These are phyloP conservation scores for Globisporangium alternatum DNA, from an alignment of 352 stramenopile species.

Conservation along the genomic window DNA sequence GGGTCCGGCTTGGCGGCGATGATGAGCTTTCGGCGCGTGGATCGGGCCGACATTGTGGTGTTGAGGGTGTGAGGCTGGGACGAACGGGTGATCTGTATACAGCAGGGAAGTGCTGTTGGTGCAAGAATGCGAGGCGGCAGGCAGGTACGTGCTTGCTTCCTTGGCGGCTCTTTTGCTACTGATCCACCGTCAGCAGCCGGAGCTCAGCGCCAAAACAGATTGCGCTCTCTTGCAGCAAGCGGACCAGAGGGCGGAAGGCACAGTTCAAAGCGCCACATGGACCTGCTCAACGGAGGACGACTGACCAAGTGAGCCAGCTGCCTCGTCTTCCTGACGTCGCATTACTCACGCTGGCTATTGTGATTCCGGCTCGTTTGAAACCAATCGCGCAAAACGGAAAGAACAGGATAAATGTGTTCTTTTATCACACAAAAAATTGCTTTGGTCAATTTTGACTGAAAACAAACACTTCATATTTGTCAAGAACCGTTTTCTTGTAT, in stretches of 20 bases:
- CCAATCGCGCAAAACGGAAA: slow-evolving; percentile 5
- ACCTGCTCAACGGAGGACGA: slow-evolving; percentile 2
- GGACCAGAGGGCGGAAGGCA: neutral
- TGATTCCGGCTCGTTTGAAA: neutral
- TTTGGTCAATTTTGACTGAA: neutral
- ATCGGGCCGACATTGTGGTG: slow-evolving; percentile 10
- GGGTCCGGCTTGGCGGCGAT: slow-evolving; percentile 15
- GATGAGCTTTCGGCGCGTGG: slow-evolving; percentile 17
- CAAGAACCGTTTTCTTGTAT: too few relatives aligned
- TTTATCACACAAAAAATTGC: neutral
- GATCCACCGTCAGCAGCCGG: neutral
- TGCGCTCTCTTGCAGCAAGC: too few relatives aligned
- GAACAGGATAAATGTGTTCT: neutral
- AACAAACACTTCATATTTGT: too few relatives aligned
- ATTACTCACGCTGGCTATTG: neutral
- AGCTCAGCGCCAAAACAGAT: neutral
- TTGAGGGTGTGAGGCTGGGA: neutral
- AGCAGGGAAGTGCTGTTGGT: slow-evolving; percentile 2
- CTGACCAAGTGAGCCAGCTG: neutral
- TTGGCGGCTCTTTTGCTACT: slow-evolving; percentile 16
- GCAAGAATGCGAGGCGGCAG: neutral
- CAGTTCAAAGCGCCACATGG: slow-evolving; percentile 2
- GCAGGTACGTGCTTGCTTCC: neutral
- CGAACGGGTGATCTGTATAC: neutral
- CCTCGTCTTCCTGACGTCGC: neutral